Evolutionary conservation across 192 early-diverging fungal species (phyloP).

Genomic region (Diversispora epigaea): DNA sequence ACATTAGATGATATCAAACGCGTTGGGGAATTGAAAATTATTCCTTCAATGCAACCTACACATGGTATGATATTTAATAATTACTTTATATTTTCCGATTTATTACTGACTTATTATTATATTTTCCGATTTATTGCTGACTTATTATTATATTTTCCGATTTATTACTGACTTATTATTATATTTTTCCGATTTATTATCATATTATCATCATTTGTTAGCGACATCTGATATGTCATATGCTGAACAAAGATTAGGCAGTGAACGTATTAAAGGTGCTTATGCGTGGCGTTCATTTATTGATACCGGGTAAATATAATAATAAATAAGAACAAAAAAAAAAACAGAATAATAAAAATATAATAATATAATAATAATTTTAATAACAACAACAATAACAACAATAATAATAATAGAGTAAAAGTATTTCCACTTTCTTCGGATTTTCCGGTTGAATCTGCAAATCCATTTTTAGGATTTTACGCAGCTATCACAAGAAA

Average conservation of each 20-base stretch:
- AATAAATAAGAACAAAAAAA: too few species aligned
- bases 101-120: not conserved
- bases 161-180: too few species aligned
- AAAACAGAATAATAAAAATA: not conserved
- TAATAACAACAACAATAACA: not conserved
- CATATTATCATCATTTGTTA: not conserved
- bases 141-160: too few species aligned
- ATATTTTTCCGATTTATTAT: too few species aligned
- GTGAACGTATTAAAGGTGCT: constrained; percentile 44
- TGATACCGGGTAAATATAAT: constrained; percentile 37
- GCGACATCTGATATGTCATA: constrained; percentile 58
- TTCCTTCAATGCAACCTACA: constrained; percentile 60
- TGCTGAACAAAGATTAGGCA: constrained; percentile 49
- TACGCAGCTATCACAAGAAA: constrained; percentile 57
- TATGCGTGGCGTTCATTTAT: constrained; percentile 52
- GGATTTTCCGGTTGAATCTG: constrained; percentile 57
- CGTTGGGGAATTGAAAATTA: constrained; percentile 43
- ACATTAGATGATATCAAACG: constrained; percentile 48
- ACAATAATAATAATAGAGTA: constrained; percentile 29
- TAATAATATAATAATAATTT: not conserved
- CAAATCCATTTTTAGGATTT: constrained; percentile 54
- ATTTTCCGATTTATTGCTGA: not conserved
- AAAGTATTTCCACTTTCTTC: constrained; percentile 46
- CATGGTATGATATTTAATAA: constrained; percentile 39
- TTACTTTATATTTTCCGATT: not conserved